A percentile compares a stretch with the other conserved stretches of the same genome.
phyloP scores from a whole-genome alignment of 1,284 basidiomycete species.

The Porodaedalea pini region DNA sequence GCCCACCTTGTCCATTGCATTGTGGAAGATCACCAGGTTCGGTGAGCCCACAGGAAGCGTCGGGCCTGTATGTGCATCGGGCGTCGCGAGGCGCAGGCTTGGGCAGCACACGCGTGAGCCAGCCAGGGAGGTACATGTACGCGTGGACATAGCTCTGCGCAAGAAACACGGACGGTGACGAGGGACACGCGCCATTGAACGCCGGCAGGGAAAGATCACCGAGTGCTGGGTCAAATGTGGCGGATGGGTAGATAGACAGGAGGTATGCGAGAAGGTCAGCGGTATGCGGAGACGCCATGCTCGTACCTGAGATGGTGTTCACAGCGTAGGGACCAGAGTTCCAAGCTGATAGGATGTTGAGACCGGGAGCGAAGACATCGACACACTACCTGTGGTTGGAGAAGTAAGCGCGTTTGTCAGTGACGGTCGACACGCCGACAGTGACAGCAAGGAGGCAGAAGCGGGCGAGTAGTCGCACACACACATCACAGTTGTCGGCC shows the following conservation, averaged over 20 bases:
- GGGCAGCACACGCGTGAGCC: constrained; percentile 59
- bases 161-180: constrained; percentile 26
- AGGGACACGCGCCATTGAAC: background rate
- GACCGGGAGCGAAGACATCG: constrained; percentile 79
- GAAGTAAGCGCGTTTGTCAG: constrained; percentile 87
- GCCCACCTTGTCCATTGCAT: constrained; percentile 48
- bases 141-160: constrained; percentile 49
- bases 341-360: constrained; percentile 82
- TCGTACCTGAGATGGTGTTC: constrained; percentile 73
- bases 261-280: constrained; percentile 82
- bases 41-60: constrained; percentile 50
- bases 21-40: constrained; percentile 81
- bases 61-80: constrained; percentile 43
- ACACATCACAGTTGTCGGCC: constrained; percentile 78
- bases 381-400: constrained; percentile 78
- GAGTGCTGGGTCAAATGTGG: constrained; percentile 52
- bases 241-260: constrained; percentile 72
- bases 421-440: constrained; percentile 80
- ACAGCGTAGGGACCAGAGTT: constrained; percentile 52
- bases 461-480: constrained; percentile 84
- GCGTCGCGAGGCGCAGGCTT: constrained; percentile 53
- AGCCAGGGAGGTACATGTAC: constrained; percentile 55
- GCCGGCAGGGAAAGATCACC: constrained; percentile 29
- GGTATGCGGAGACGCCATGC: constrained; percentile 67
- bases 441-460: constrained; percentile 74